These are phyloP conservation scores for Extremus antarcticus DNA, from an alignment of 495 filamentous ascomycete genomes.

Conservation along the genomic window DNA sequence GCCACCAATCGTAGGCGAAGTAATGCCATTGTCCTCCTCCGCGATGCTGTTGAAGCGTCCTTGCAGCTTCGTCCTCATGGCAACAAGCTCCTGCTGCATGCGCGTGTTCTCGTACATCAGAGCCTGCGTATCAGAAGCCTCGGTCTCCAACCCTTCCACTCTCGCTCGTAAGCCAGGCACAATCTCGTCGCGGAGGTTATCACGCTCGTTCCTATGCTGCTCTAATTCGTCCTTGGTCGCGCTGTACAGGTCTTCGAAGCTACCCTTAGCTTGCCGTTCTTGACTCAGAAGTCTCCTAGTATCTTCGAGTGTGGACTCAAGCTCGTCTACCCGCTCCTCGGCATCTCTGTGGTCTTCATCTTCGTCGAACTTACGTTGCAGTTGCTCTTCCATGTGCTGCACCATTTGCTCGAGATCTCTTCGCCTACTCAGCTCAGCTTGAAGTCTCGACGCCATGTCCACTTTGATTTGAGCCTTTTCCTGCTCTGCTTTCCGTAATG, in stretches of 20 bases:
- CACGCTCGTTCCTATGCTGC: conserved; percentile 73
- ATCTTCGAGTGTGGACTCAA: conserved; percentile 72
- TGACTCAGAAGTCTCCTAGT: conserved; percentile 69
- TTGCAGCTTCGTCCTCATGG: conserved; percentile 57
- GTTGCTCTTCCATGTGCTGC: conserved; percentile 63
- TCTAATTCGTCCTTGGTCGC: conserved; percentile 75
- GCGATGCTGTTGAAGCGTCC: conserved; percentile 50
- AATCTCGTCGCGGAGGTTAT: conserved; percentile 80
- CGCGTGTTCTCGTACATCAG: conserved; percentile 64
- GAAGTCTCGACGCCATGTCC: conserved; percentile 68
- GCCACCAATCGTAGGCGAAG: conserved; percentile 12
- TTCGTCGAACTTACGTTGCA: conserved; percentile 45
- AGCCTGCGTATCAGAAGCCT: conserved; percentile 54
- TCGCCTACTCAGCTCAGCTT: conserved; percentile 68
- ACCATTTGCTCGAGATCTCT: conserved; percentile 71
- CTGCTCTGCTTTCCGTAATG: conserved; percentile 76
- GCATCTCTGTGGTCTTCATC: conserved; percentile 36
- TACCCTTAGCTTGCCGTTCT: conserved; percentile 80
- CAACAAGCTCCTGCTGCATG: conserved; percentile 70
- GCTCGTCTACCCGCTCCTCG: conserved; percentile 52
- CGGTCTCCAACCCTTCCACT: conserved; percentile 66
- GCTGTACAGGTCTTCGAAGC: conserved; percentile 80
- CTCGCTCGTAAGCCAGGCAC: conserved; percentile 60
- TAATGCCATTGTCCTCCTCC: conserved; percentile 39
- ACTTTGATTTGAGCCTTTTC: conserved; percentile 81